Evolutionary conservation across 2,329 filamentous ascomycete species (phyloP), one percentile per base, ranked within the genome.

Genomic region (Fusarium clavum): DNA sequence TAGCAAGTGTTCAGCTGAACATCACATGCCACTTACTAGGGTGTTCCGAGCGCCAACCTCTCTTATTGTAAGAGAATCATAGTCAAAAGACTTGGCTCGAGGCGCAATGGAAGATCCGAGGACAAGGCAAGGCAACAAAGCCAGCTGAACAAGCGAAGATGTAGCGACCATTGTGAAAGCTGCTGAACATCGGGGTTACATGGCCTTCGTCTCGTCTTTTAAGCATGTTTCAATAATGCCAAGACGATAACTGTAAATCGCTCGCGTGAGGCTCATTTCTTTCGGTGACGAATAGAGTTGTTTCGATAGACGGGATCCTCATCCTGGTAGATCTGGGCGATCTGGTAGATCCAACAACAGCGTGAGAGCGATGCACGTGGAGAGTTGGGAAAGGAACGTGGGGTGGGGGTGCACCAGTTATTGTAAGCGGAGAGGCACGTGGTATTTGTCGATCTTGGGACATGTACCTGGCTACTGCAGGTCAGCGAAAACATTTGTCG

Each of bases 31-130:
- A 61, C 74, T 41, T 6, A 81, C 80, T 32, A 81, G 58, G 3
- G 80, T 81, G 68, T 81, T 82, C 8, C 80, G 76, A 11, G 78
- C 77, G 6, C 80, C 80, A 4, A 81, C 79, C 49, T 81, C 80
- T 13, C 80, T 66, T 16, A 79, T 44, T 12, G 67, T 77, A 6
- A 81, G 61, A 16, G 76, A 72, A 30, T 71, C 71, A 24, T 70
- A 69, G 64, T 79, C 74, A 43, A 79, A 79, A 2, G 45, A 52
- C 27, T 67, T 60, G 2, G 46, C 56, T 29, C 64, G 47, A 6
- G 70, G 38, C 5, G 56, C 38, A 6, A 71, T 56, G 10, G 67
- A 57, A 8, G 71, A 71, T 4, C 63, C 45, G 16, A 73, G 9
- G 20, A 61, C 58, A 24, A 75, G 25, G 16, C 29, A 55, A 10